phyloP scores from a whole-genome alignment of 768 basidiomycete species.

The Albatrellus ellisii region DNA sequence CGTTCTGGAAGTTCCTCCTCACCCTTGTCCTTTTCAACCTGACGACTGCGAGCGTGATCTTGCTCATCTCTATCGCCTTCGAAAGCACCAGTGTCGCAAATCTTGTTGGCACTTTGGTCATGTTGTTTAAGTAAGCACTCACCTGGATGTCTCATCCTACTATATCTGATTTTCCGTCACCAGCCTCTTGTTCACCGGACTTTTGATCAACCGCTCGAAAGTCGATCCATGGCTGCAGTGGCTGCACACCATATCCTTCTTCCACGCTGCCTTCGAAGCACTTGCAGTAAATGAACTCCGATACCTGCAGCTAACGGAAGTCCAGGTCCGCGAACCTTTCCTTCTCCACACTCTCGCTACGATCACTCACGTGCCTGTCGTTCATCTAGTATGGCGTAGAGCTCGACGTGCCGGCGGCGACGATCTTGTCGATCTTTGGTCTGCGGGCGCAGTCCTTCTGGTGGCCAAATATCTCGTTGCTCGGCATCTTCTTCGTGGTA shows the following conservation, averaged over 20 bases:
- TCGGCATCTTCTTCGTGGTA: slow-evolving; percentile 75
- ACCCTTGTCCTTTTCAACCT: slow-evolving; percentile 94
- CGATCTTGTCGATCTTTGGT: slow-evolving; percentile 90
- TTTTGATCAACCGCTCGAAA: slow-evolving; percentile 88
- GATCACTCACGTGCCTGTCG: neutral
- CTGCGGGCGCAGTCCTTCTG: slow-evolving; percentile 93
- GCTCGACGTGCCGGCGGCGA: slow-evolving; percentile 90
- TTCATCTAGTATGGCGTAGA: slow-evolving; percentile 83
- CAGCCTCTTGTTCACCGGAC: slow-evolving; percentile 89
- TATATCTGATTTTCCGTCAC: neutral
- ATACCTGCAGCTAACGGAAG: slow-evolving; percentile 86
- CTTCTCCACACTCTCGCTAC: neutral
- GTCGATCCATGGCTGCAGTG: slow-evolving; percentile 62
- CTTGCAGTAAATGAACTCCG: slow-evolving; percentile 95
- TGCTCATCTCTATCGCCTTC: slow-evolving; percentile 84
- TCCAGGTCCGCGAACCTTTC: slow-evolving; percentile 50
- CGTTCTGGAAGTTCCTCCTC: slow-evolving; percentile 98
- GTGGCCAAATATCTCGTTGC: slow-evolving; percentile 90
- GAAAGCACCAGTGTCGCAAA: slow-evolving; percentile 82
- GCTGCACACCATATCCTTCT: slow-evolving; percentile 90
- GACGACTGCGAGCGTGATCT: slow-evolving; percentile 84
- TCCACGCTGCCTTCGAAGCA: slow-evolving; percentile 97
- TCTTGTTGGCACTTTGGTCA: slow-evolving; percentile 86
- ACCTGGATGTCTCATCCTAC: neutral
- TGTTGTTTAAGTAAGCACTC: slow-evolving; percentile 89